Base-by-base conservation (phyloP, 768 basidiomycete species). In the Hypholoma fasciculare region DNA sequence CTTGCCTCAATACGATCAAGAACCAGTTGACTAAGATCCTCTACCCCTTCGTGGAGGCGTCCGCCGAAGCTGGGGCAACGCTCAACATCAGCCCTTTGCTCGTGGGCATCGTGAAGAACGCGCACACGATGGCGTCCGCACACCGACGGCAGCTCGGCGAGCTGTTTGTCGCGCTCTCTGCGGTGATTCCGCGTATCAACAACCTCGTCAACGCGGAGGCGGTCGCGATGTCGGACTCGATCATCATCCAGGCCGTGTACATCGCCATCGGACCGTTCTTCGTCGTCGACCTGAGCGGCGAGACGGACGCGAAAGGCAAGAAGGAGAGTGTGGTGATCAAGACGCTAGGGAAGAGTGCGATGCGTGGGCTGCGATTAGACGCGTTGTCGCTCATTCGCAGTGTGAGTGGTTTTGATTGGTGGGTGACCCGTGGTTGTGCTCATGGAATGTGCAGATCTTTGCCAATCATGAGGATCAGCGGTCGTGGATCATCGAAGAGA, bases 401-500 rank as follows among this genome's bases (percentile, higher is more conserved):
- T 64, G 94, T 97, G 67, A 76, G 90, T 74, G 14, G 26, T 52
- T 9, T 54, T 40, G 50, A 50, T 43, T 40, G 16, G 27, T 39
- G 40, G 8, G 36, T 27, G 12, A 20, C 42, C 42, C 12, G 16
- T 17, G 16, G 52, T 39, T 54, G 23, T 59, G 40, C 44, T 36
- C 20, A 49, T 36, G 20, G 9, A 1, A 40, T 36, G 11, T 54
- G 23, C 65, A 97, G 96, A 88, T 96, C 34, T 98, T 97, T 65
- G 92, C 92, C 12, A 90, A 89, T 61, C 88, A 98, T 67, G 87
- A 92, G 62, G 89, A 89, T 43, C 97, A 99, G 71, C 78, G 97
- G 8, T 86, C 89, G 0, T 97, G 95, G 95, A 96, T 98, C 61
- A 89, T 98, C n/a, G 96, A 98, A 69, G 97, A 98, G 72, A 96